Base-by-base conservation (phyloP, 176 grass and related monocot genomes). In the Saccharum officinarum region DNA sequence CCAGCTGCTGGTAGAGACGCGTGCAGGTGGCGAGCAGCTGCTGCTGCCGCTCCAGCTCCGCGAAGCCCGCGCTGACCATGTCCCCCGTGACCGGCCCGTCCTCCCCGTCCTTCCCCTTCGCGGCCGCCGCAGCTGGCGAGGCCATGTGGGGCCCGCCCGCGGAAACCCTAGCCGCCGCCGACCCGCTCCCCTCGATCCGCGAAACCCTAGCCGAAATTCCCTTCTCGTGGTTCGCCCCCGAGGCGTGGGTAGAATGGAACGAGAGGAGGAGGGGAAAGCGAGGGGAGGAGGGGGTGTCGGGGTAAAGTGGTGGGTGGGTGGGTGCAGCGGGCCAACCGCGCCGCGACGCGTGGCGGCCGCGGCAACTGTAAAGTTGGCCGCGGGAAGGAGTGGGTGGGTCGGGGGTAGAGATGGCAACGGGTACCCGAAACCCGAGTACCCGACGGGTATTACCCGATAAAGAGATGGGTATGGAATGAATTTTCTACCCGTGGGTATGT, bases 11-110 rank as follows among this genome's bases (percentile, higher is more conserved):
- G 92, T 93, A 97, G 49, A 97, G 88, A 49, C 83, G 77, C 49
- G 95, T 97, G 83, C 95, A 97, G 75, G 88, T 94, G 62, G 92
- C 89, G 8, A 97, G 93, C 70, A 97, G 81, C 88, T 89, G 92
- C 80, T 93, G 94, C 88, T 97, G 94, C 31, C 87, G 89, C 88
- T 97, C 94, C 23, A 97, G 92, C 84, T 88, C 90, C n/a, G 86
- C 95, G 81, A 94, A 94, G 76, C 95, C 93, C 34, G 88, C 86
- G 77, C 83, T 89, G 70, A 94, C 90, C 71, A 49, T 39, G 20
- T 75, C 85, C 26, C 67, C 80, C 49, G 85, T 85, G 49, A 82
- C 69, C 62, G 45, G 72, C 50, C 0, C 68, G 4, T 4, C 38
- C 9, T 68, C 18, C 15, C 64, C 31, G 23, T 3, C 3, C 39